phyloP scores from a whole-genome alignment of 345 rosid species.

The Euphorbia tirucalli region DNA sequence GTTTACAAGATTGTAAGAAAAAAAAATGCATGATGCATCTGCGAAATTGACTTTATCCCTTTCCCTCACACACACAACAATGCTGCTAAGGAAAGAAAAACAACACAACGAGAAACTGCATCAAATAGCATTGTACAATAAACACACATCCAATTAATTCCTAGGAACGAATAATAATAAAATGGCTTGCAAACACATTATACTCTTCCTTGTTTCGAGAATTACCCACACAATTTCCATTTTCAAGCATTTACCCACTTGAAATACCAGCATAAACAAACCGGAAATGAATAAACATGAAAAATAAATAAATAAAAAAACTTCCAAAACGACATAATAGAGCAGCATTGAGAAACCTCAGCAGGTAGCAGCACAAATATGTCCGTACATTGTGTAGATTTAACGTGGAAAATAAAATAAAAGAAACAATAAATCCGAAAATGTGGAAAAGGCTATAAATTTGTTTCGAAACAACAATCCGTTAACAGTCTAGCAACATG shows the following conservation, averaged over 20 bases:
- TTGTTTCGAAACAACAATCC: not conserved
- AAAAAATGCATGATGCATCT: not conserved
- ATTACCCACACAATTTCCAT: slow-evolving; percentile 1
- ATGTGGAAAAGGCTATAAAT: slow-evolving; percentile 11
- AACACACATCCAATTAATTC: slow-evolving; percentile 2
- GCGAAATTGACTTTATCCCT: not conserved
- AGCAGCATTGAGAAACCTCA: not conserved
- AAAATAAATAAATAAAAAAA: not conserved
- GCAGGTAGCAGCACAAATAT: not conserved
- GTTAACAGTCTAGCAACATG: not conserved
- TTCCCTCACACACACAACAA: slow-evolving; percentile 16
- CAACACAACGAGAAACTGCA: slow-evolving; percentile 1
- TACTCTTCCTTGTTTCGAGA: not conserved
- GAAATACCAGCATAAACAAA: not conserved
- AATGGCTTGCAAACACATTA: not conserved
- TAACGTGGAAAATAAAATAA: slow-evolving; percentile 15
- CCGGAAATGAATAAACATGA: not conserved
- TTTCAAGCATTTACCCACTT: not conserved
- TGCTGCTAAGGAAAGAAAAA: slow-evolving; percentile 22
- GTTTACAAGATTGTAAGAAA: not conserved
- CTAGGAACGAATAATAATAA: not conserved
- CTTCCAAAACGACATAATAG: slow-evolving; percentile 9
- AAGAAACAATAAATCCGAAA: slow-evolving; percentile 15
- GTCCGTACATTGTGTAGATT: slow-evolving; percentile 37
- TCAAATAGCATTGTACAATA: slow-evolving; percentile 7